Evolutionary conservation across 2,329 filamentous ascomycete species (phyloP).

Genomic region (Ascochyta pisi): DNA sequence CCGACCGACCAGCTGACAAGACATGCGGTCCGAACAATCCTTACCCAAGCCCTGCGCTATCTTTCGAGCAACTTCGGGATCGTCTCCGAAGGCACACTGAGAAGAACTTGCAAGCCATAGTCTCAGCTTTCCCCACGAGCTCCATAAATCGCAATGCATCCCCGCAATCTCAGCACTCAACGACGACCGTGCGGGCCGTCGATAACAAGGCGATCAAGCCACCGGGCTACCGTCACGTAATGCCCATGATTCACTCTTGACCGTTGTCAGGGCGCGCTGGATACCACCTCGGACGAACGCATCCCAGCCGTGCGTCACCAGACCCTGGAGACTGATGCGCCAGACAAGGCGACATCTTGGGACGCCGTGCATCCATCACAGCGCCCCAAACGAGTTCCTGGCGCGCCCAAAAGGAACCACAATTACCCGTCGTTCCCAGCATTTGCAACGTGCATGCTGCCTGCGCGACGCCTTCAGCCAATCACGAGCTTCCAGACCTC

Average conservation of each 20-base stretch:
- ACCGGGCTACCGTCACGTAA: constrained; percentile 30
- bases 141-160: constrained; percentile 2
- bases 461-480: constrained; percentile 32
- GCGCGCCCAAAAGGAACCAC: constrained; percentile 33
- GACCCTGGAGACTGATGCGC: constrained; percentile 29
- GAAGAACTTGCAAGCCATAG: constrained; percentile 2
- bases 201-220: constrained; percentile 25
- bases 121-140: constrained; percentile 12
- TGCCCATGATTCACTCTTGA: constrained; percentile 25
- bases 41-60: background rate
- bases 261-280: constrained; percentile 9
- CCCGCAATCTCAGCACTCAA: constrained; percentile 14
- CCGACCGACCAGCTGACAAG: constrained; percentile 26
- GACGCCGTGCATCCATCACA: constrained; percentile 29
- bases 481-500: constrained; percentile 43
- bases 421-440: constrained; percentile 37
- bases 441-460: constrained; percentile 15
- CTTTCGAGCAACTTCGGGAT: constrained; percentile 3
- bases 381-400: constrained; percentile 17
- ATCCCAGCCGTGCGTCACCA: constrained; percentile 34
- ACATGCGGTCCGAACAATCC: background rate
- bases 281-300: constrained; percentile 23
- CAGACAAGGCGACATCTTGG: constrained; percentile 37
- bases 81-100: background rate
- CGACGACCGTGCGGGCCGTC: constrained; percentile 18